phyloP scores from a whole-genome alignment of 768 basidiomycete genomes.

The Russula earlei region DNA sequence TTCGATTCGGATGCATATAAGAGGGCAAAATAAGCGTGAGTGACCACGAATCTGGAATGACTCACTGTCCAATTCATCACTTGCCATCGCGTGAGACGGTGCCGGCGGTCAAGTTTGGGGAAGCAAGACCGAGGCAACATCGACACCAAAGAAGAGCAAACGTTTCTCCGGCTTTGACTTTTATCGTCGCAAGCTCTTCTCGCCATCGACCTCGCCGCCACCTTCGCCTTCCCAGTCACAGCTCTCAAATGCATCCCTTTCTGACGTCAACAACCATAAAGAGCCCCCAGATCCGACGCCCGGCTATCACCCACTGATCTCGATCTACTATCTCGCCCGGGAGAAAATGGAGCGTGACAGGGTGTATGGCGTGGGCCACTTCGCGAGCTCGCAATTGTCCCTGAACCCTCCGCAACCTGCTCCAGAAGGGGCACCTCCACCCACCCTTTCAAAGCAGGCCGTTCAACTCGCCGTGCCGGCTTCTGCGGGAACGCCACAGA shows the following conservation, averaged over 20 bases:
- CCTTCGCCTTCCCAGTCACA: constrained; percentile 46
- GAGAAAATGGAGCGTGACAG: constrained; percentile 94
- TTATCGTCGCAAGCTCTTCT: constrained; percentile 82
- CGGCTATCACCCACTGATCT: constrained; percentile 90
- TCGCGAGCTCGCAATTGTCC: constrained; percentile 85
- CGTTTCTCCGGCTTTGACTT: constrained; percentile 96
- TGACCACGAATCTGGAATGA: constrained; percentile 39
- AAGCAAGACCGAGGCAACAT: constrained; percentile 11
- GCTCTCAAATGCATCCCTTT: constrained; percentile 38
- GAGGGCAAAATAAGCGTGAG: constrained; percentile 55
- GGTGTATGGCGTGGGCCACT: constrained; percentile 89
- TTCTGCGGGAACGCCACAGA: constrained; percentile 27
- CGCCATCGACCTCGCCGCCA: constrained; percentile 39
- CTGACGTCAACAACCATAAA: constrained; percentile 33
- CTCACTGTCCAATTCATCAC: constrained; percentile 57
- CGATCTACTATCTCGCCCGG: constrained; percentile 91
- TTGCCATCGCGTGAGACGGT: constrained; percentile 51
- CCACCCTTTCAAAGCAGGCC: constrained; percentile 1
- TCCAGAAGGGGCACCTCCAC: constrained; percentile 19
- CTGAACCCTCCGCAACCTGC: constrained; percentile 2
- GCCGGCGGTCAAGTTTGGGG: constrained; percentile 28
- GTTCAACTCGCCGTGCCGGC: constrained; percentile 22
- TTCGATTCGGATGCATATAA: constrained; percentile 72
- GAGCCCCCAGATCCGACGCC: constrained; percentile 72
- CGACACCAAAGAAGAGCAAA: constrained; percentile 49